Evolutionary conservation across 2,329 filamentous ascomycete species (phyloP).

Genomic region (Dothistroma septosporum): DNA sequence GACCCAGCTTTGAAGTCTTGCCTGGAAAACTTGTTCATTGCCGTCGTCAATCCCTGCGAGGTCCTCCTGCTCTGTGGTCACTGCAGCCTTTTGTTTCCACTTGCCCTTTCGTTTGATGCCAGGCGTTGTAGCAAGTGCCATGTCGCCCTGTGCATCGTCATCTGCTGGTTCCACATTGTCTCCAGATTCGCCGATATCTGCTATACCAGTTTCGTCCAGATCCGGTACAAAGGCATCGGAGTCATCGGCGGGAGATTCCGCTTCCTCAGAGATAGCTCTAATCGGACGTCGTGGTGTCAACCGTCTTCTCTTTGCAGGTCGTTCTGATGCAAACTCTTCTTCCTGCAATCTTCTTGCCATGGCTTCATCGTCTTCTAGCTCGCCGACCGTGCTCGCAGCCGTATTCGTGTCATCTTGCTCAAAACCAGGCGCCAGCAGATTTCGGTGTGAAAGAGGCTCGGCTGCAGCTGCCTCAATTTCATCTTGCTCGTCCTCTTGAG

Average conservation of each 20-base stretch:
- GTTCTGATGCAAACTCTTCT: conserved; percentile 36
- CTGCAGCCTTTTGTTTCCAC: conserved; percentile 24
- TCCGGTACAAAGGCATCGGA: conserved; percentile 43
- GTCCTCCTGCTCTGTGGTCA: conserved; percentile 45
- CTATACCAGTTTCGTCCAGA: conserved; percentile 38
- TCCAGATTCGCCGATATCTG: conserved; percentile 38
- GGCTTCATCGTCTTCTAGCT: conserved; percentile 30
- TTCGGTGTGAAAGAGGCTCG: conserved; percentile 44
- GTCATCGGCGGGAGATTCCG: conserved; percentile 30
- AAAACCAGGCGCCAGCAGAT: conserved; percentile 49
- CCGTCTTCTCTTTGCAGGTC: conserved; percentile 42
- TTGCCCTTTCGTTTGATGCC: conserved; percentile 39
- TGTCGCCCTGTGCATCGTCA: conserved; percentile 38
- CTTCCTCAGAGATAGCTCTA: conserved; percentile 22
- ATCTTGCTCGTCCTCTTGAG: conserved; percentile 39
- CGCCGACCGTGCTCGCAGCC: conserved; percentile 18
- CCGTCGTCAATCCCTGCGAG: conserved; percentile 76
- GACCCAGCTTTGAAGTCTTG: conserved; percentile 72
- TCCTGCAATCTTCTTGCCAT: conserved; percentile 32
- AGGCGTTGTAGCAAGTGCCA: conserved; percentile 34
- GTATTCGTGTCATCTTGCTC: conserved; percentile 29
- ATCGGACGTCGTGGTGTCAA: conserved; percentile 29
- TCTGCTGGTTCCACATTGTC: conserved; percentile 35
- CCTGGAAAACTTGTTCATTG: conserved; percentile 74
- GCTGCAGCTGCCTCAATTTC: conserved; percentile 20